Evolutionary conservation across 2,329 filamentous ascomycete genomes (phyloP), one percentile per base, ranked within the genome.

Genomic region (Mycosphaerella sp.): DNA sequence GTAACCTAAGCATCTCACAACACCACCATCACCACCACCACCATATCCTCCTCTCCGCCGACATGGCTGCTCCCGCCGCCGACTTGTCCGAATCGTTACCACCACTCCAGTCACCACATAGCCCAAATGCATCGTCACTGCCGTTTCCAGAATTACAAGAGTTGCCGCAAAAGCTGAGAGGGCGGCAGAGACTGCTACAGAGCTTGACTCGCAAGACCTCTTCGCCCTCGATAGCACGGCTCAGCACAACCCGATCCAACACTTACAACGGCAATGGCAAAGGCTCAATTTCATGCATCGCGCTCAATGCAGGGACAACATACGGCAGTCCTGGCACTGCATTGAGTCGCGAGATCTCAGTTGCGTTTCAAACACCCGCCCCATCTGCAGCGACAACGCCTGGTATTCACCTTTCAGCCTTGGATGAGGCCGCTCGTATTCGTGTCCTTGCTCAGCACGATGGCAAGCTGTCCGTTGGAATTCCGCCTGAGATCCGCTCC

Each of bases 201-300:
- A 82, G 84, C 32, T 78, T 95, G 46, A 85, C 92, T 58, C 84
- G 88, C 54, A 92, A 95, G 66, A 85, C 87, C 9, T 95, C 89
- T 0, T 89, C 85, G 6, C 84, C 87, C 1, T 87, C 86, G 12
- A 73, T 95, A 48, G 76, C 80, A 40, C 80, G 80, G 54, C 70
- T 83, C 51, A 79, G 82, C 53, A 81, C 86, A 55, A 75, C 82
- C 26, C 79, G 83, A 53, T 85, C 88, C 6, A 79, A 81, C 54
- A 84, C 51, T 65, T 86, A 85, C 64, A 82, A 85, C 8, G 84
- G 73, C 51, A 73, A 76, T 58, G 75, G 76, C 14, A 89, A 77
- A 74, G 82, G 77, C 3, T 84, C 82, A 9, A 78, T 84, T 62
- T 85, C 82, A 26, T 85, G 82, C 67, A 79, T 84, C 34, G 84